A percentile compares a stretch with the other conserved stretches of the same genome.
phyloP scores from a whole-genome alignment of 495 filamentous ascomycete genomes.

The Talaromyces liani region DNA sequence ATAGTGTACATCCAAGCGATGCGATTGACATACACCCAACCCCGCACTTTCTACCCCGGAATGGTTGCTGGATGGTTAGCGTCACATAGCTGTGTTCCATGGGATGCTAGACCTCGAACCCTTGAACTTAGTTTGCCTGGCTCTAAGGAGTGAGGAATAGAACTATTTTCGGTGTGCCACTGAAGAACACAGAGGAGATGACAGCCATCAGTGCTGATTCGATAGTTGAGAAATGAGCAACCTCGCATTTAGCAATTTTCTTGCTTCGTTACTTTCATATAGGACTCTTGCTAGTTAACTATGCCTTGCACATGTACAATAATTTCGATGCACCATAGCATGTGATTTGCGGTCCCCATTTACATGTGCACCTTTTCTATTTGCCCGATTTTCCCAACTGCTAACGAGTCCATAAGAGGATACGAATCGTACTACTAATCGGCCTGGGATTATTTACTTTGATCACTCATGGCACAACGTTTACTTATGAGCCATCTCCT shows the following conservation, averaged over 20 bases:
- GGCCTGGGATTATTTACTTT: background rate
- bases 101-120: background rate
- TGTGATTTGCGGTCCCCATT: background rate
- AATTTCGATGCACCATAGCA: background rate
- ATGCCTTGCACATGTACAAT: background rate
- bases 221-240: background rate
- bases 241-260: background rate
- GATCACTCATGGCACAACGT: background rate
- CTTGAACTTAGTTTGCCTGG: background rate
- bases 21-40: background rate
- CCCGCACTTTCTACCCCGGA: slow-evolving; percentile 4
- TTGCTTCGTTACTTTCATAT: background rate
- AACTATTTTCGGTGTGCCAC: background rate
- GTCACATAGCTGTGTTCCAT: background rate
- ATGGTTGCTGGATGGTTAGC: background rate
- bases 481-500: background rate
- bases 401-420: background rate
- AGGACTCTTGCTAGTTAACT: background rate
- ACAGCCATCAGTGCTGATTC: background rate
- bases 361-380: background rate
- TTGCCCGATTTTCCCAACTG: too few species aligned
- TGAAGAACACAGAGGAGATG: background rate
- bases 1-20: background rate
- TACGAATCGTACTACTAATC: background rate
- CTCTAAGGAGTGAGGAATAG: background rate